Evolutionary conservation across 2,329 filamentous ascomycete species (phyloP).

Genomic region (Fusarium continuum): DNA sequence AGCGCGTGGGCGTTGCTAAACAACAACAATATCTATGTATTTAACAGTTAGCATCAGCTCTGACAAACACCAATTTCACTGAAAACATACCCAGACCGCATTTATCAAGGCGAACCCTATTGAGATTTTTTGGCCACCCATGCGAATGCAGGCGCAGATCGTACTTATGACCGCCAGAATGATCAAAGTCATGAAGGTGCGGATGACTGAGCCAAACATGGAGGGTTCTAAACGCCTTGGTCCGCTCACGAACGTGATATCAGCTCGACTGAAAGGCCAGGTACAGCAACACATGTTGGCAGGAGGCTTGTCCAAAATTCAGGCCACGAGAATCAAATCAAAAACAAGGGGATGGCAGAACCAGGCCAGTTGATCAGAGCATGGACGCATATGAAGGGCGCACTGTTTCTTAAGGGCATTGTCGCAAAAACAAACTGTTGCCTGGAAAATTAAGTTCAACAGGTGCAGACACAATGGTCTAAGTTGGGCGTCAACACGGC

Average conservation of each 20-base stretch:
- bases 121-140: slow-evolving; percentile 2
- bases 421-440: background rate
- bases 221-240: slow-evolving; percentile 16
- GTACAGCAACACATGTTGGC: background rate
- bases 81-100: slow-evolving; percentile 8
- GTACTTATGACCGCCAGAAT: slow-evolving; percentile 15
- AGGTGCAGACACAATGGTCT: background rate
- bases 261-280: background rate
- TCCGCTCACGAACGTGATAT: background rate
- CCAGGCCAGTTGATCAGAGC: too few species aligned
- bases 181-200: slow-evolving; percentile 4
- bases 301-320: too few species aligned
- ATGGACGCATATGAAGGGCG: too few species aligned
- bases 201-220: slow-evolving; percentile 8
- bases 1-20: background rate
- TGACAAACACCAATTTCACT: too few species aligned
- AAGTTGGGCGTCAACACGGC: too few species aligned
- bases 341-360: too few species aligned
- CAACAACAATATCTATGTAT: slow-evolving; percentile 1
- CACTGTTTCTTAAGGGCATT: background rate
- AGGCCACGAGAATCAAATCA: too few species aligned
- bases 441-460: background rate
- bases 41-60: background rate
- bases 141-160: slow-evolving; percentile 7
- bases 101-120: background rate